phyloP scores from a whole-genome alignment of 495 filamentous ascomycete genomes.

The Sabuloglossum arenarium region DNA sequence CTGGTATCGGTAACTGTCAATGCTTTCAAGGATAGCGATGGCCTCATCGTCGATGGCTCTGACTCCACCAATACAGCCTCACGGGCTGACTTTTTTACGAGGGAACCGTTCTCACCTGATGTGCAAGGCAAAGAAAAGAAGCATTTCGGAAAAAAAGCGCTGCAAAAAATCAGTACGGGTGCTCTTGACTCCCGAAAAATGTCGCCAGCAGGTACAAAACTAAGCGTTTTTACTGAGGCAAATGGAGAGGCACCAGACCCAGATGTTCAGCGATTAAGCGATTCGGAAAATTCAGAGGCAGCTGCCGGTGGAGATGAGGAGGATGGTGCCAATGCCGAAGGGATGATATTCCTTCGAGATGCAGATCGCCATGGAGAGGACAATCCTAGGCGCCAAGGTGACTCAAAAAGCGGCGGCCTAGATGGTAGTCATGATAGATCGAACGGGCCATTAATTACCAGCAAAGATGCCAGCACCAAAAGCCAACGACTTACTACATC shows the following conservation, averaged over 20 bases:
- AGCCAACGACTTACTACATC: not conserved
- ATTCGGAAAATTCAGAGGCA: not conserved
- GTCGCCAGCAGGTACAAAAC: not conserved
- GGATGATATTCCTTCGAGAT: not conserved
- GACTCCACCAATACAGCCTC: slow-evolving; percentile 18
- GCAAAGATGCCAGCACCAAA: not conserved
- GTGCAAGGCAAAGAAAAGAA: not conserved
- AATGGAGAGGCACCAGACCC: not conserved
- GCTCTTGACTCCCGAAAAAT: not conserved
- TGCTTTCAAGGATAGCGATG: slow-evolving; percentile 25
- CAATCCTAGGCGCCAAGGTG: not conserved
- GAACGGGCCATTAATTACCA: not conserved
- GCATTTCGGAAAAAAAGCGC: not conserved
- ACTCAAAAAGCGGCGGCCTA: not conserved
- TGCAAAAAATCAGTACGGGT: not conserved
- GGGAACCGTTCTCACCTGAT: not conserved
- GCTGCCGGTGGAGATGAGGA: not conserved
- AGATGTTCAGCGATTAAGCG: not conserved
- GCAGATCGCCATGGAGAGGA: not conserved
- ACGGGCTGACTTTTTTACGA: slow-evolving; percentile 3
- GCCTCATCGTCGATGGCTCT: slow-evolving; percentile 10
- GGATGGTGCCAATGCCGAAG: not conserved
- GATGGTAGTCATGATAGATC: not conserved
- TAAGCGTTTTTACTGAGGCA: not conserved
- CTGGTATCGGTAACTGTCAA: slow-evolving; percentile 36